phyloP scores from a whole-genome alignment of 1,284 basidiomycete species.

The Boletus austroedulis region DNA sequence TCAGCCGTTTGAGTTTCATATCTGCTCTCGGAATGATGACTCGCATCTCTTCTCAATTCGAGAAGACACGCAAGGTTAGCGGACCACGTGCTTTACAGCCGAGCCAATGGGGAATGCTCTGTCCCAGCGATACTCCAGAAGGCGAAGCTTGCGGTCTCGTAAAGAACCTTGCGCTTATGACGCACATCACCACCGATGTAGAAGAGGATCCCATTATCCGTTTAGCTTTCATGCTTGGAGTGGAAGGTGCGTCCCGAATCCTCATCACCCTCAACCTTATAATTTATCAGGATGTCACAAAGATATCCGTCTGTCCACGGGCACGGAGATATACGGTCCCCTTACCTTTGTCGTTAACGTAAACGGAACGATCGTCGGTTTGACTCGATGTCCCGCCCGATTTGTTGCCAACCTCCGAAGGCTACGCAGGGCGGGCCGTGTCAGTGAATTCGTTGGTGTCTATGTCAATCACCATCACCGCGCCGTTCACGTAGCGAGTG shows the following conservation, averaged over 20 bases:
- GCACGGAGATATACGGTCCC: slow-evolving; percentile 91
- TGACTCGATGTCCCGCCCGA: slow-evolving; percentile 82
- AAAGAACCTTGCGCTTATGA: slow-evolving; percentile 99
- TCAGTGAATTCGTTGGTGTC: slow-evolving; percentile 96
- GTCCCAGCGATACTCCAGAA: slow-evolving; percentile 98
- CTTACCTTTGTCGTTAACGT: slow-evolving; percentile 95
- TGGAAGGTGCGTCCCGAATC: slow-evolving; percentile 66
- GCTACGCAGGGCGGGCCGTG: slow-evolving; percentile 84
- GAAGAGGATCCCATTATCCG: slow-evolving; percentile 93
- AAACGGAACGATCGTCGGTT: slow-evolving; percentile 94
- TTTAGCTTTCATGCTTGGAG: slow-evolving; percentile 90
- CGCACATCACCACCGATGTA: slow-evolving; percentile 99
- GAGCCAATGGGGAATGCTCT: slow-evolving; percentile 99
- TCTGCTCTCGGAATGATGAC: slow-evolving; percentile 99
- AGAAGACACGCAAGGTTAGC: slow-evolving; percentile 98
- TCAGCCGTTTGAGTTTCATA: slow-evolving; percentile 94
- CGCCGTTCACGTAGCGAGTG: slow-evolving; percentile 94
- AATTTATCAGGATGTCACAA: slow-evolving; percentile 18
- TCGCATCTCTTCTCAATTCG: slow-evolving; percentile 97
- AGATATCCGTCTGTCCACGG: slow-evolving; percentile 93
- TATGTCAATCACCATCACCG: slow-evolving; percentile 97
- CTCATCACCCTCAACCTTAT: slow-evolving; percentile 10
- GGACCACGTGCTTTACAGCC: slow-evolving; percentile 97
- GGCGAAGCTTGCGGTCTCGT: slow-evolving; percentile 99
- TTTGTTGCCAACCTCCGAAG: slow-evolving; percentile 93